Conservation (phyloP, 495 filamentous ascomycete genomes). For the Aspergillus cristatus region DNA sequence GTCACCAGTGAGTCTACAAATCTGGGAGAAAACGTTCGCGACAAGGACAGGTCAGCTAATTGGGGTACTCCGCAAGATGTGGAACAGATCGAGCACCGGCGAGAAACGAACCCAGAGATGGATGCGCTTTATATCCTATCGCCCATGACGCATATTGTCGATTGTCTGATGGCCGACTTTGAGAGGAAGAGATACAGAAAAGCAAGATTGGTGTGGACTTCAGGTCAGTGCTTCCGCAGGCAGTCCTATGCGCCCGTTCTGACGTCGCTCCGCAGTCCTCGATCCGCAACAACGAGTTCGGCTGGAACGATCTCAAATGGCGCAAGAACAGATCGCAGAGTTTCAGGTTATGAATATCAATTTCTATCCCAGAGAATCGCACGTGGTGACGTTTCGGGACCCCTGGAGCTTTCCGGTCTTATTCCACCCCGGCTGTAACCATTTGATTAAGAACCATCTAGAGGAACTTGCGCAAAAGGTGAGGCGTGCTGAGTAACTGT, state of each 20-base stretch:
- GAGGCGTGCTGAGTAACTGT: slow-evolving; percentile 6
- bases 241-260: background rate
- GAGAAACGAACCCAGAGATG: slow-evolving; percentile 72
- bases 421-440: slow-evolving; percentile 84
- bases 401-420: slow-evolving; percentile 90
- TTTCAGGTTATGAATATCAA: slow-evolving; percentile 72
- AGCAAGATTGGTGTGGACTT: slow-evolving; percentile 76
- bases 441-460: slow-evolving; percentile 71
- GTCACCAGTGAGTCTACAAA: slow-evolving; percentile 65
- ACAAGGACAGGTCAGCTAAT: slow-evolving; percentile 22
- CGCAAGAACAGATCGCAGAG: slow-evolving; percentile 61
- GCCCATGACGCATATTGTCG: slow-evolving; percentile 74
- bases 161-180: slow-evolving; percentile 88
- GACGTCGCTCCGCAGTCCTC: slow-evolving; percentile 32
- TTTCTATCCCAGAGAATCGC: slow-evolving; percentile 85
- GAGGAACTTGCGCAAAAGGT: slow-evolving; percentile 82
- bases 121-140: slow-evolving; percentile 90
- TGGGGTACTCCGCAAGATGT: slow-evolving; percentile 53
- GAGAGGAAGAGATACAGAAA: slow-evolving; percentile 69
- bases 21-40: background rate
- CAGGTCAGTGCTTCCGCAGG: slow-evolving; percentile 39
- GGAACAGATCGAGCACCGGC: slow-evolving; percentile 78
- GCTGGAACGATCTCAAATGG: slow-evolving; percentile 49
- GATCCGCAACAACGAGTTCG: slow-evolving; percentile 44
- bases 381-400: slow-evolving; percentile 82